A percentile compares a stretch with the other conserved stretches of the same genome.
phyloP scores from a whole-genome alignment of 495 filamentous ascomycete genomes.

The Penicillium arizonense region DNA sequence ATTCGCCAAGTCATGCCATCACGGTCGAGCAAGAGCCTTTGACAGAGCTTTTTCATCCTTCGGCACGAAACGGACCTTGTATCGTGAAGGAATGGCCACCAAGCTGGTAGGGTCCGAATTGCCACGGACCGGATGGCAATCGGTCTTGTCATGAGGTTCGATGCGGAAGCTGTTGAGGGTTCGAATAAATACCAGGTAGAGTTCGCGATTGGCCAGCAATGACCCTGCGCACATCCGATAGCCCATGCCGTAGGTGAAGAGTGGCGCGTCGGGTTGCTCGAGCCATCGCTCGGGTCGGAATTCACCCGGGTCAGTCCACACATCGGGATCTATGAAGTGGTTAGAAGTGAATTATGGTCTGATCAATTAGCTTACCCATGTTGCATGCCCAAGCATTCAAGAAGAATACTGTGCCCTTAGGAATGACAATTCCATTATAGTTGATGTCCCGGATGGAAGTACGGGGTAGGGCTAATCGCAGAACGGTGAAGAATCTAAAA shows the following conservation, averaged over 20 bases:
- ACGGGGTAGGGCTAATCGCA: conserved; percentile 60
- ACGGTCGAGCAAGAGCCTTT: conserved; percentile 25
- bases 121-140: conserved; percentile 55
- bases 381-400: conserved; percentile 68
- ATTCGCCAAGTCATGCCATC: conserved; percentile 4
- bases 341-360: background rate
- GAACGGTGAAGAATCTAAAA: conserved; percentile 54
- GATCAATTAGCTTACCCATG: conserved; percentile 40
- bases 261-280: conserved; percentile 58
- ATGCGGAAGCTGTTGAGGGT: conserved; percentile 59
- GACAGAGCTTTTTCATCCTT: conserved; percentile 41
- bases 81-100: conserved; percentile 55
- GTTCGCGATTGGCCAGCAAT: conserved; percentile 60
- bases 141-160: conserved; percentile 44
- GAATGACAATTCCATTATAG: conserved; percentile 55
- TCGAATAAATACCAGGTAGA: conserved; percentile 65
- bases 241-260: conserved; percentile 62
- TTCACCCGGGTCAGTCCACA: conserved; percentile 56
- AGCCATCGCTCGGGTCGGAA: conserved; percentile 64
- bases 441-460: conserved; percentile 58
- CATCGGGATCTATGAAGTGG: conserved; percentile 44
- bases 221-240: conserved; percentile 68
- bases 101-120: conserved; percentile 57
- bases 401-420: conserved; percentile 59
- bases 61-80: conserved; percentile 56